These are phyloP conservation scores for Poa pratensis DNA, from an alignment of 176 grass and related monocot species.

Conservation along the genomic window DNA sequence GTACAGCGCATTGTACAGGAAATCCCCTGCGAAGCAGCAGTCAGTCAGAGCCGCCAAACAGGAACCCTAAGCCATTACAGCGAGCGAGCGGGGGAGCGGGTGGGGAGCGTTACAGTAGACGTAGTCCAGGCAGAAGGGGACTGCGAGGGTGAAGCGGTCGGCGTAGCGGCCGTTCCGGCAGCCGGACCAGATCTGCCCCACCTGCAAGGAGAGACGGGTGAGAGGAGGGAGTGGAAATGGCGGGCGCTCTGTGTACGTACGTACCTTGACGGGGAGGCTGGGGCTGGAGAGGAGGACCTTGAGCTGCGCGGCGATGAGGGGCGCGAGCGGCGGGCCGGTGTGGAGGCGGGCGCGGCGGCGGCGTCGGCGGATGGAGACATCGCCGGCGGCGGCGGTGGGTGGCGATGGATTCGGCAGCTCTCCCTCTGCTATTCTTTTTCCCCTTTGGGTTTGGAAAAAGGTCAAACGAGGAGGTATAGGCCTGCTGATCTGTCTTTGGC, in stretches of 20 bases:
- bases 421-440: background rate
- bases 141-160: conserved; percentile 78
- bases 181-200: conserved; percentile 78
- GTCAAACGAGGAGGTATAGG: conserved; percentile 25
- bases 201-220: conserved; percentile 47
- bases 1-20: conserved; percentile 77
- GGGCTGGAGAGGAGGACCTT: conserved; percentile 70
- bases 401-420: conserved; percentile 10
- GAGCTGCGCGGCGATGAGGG: conserved; percentile 82
- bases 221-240: background rate
- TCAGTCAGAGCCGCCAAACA: conserved; percentile 23
- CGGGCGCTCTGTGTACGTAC: background rate
- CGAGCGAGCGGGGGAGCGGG: background rate
- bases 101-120: conserved; percentile 67
- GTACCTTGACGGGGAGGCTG: conserved; percentile 75
- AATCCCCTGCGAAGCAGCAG: conserved; percentile 68
- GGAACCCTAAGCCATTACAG: conserved; percentile 29
- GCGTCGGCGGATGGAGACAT: conserved; percentile 45
- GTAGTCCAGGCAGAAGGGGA: conserved; percentile 99
- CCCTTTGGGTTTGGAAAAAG: background rate
- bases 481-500: background rate
- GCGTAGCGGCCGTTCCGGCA: conserved; percentile 62
- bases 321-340: conserved; percentile 45
- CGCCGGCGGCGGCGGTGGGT: conserved; percentile 40
- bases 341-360: conserved; percentile 31